Evolutionary conservation across 228 moss, liverwort and hornwort species (phyloP), one percentile per base, ranked within the genome.

Genomic region (Sphagnum fallax): DNA sequence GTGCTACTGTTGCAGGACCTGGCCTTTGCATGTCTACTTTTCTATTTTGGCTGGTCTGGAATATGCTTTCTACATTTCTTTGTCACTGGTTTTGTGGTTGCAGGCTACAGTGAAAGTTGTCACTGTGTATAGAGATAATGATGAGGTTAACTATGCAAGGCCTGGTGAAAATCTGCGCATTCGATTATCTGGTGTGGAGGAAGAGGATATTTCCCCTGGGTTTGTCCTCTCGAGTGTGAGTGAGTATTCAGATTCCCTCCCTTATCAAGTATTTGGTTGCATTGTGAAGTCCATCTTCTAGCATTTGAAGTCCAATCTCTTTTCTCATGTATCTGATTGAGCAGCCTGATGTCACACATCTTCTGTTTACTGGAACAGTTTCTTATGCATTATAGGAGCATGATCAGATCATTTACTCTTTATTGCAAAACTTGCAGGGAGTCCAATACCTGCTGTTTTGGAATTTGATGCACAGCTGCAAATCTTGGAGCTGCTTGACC

Each of bases 381-480:
- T 32, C 32, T 32, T 32, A 32, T 32, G 32, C 32, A 32, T 32
- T 32, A 1, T 32, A 32, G 32, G 32, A 32, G 32, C 3, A 32
- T 32, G 32, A 32, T 32, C 32, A 32, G 32, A 32, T 32, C 32
- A 32, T 32, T 32, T 32, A 32, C 32, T 32, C 32, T 32, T 32
- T 32, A 32, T 32, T 65, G 51, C 16, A 52, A 47, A 62, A 51
- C 51, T 49, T 81, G 67, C 90, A 94, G 94, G 57, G 15, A 91
- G 67, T n/a, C 88, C 93, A 47, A 91, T 97, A 70, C 83, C 90
- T 65, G 75, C 86, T 50, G 85, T 97, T 78, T 65, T 87, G 0
- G 97, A 93, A 75, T 97, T 97, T 48, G 90, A 93, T 77, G 93
- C 97, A 1, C 93, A 97, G 66, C 80, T 97, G 16, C 97, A 97